Percentiles rank a stretch among this genome's conserved stretches.
Conservation (phyloP, 2,329 filamentous ascomycete genomes). For the Fusarium sp. region DNA sequence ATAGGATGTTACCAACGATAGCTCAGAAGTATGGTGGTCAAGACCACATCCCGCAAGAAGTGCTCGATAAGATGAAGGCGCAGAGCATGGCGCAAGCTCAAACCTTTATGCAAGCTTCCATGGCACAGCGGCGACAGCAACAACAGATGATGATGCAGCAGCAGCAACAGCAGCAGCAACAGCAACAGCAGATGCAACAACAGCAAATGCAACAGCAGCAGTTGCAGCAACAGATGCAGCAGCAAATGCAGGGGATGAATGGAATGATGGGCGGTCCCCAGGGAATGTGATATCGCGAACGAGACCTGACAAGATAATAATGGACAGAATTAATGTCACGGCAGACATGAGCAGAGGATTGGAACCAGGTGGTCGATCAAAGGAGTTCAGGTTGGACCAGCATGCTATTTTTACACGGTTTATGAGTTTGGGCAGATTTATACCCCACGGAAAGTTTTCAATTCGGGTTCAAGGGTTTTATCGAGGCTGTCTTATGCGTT, state of each 20-base stretch:
- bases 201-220: constrained; percentile 45
- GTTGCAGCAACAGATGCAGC: constrained; percentile 40
- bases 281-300: constrained; percentile 54
- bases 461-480: constrained; percentile 36
- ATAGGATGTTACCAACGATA: constrained; percentile 51
- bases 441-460: constrained; percentile 49
- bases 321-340: constrained; percentile 20
- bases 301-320: background rate
- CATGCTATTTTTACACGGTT: constrained; percentile 25
- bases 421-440: constrained; percentile 45
- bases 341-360: constrained; percentile 13
- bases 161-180: constrained; percentile 45
- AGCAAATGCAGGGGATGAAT: constrained; percentile 47
- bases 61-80: constrained; percentile 59
- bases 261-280: constrained; percentile 65
- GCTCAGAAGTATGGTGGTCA: constrained; percentile 55
- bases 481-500: constrained; percentile 17
- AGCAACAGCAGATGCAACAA: constrained; percentile 47
- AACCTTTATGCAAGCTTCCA: constrained; percentile 48
- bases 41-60: constrained; percentile 60
- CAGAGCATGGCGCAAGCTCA: constrained; percentile 56
- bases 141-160: constrained; percentile 50
- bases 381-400: constrained; percentile 39
- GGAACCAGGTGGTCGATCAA: constrained; percentile 11
- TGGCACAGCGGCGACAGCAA: constrained; percentile 49